Evolutionary conservation across 2,329 filamentous ascomycete species (phyloP).

Genomic region (Aciculosporium take): DNA sequence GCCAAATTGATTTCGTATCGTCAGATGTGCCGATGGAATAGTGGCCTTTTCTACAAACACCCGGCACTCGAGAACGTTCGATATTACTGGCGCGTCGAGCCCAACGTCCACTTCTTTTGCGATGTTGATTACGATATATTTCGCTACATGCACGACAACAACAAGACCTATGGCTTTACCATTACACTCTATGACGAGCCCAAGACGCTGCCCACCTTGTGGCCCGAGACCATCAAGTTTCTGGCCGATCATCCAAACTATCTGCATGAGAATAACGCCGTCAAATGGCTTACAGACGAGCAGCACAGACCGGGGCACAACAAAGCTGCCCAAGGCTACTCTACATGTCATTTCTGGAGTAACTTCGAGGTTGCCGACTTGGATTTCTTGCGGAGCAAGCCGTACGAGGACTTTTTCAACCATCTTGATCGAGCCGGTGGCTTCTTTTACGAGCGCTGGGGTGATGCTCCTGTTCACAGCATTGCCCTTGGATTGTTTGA

Average conservation of each 20-base stretch:
- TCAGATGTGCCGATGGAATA: slow-evolving; percentile 99
- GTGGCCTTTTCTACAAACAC: slow-evolving; percentile 94
- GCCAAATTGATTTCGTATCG: slow-evolving; percentile 82
- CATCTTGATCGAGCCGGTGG: slow-evolving; percentile 92
- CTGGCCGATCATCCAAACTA: slow-evolving; percentile 71
- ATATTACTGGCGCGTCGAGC: slow-evolving; percentile 98
- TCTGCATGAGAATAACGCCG: slow-evolving; percentile 69
- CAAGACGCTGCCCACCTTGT: slow-evolving; percentile 70
- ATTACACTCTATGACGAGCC: slow-evolving; percentile 94
- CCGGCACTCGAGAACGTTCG: slow-evolving; percentile 67
- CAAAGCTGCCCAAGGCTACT: slow-evolving; percentile 75
- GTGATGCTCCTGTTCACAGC: slow-evolving; percentile 91
- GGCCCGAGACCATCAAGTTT: slow-evolving; percentile 94
- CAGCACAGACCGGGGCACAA: slow-evolving; percentile 66
- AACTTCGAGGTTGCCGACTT: slow-evolving; percentile 96
- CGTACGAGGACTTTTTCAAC: slow-evolving; percentile 91
- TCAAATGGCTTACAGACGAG: slow-evolving; percentile 75
- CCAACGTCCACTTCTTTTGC: slow-evolving; percentile 98
- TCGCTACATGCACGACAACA: slow-evolving; percentile 93
- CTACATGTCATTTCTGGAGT: slow-evolving; percentile 97
- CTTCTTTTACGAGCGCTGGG: slow-evolving; percentile 98
- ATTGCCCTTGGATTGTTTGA: slow-evolving; percentile 88
- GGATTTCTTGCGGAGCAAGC: slow-evolving; percentile 78
- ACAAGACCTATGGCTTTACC: slow-evolving; percentile 98
- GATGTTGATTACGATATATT: slow-evolving; percentile 98